Evolutionary conservation across 306 rosid genomes (phyloP).

Genomic region (Malus sieversii): DNA sequence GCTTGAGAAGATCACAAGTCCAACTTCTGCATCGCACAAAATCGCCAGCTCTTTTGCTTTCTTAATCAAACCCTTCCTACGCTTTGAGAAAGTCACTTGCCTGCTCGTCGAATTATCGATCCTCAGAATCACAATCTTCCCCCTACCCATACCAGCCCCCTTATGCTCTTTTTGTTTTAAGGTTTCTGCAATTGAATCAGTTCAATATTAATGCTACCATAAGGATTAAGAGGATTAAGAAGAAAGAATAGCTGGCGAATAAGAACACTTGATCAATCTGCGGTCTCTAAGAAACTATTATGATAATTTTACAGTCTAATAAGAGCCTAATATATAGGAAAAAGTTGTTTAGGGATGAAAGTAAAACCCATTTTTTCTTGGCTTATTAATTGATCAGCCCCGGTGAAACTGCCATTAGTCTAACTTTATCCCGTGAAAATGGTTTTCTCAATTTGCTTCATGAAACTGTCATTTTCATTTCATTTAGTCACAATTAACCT

Average conservation of each 20-base stretch:
- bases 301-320: background rate
- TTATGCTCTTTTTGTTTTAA: constrained; percentile 11
- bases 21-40: constrained; percentile 84
- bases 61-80: constrained; percentile 85
- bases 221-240: background rate
- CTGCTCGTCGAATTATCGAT: constrained; percentile 69
- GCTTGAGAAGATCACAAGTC: constrained; percentile 67
- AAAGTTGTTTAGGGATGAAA: background rate
- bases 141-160: constrained; percentile 55
- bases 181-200: constrained; percentile 27
- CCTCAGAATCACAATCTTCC: constrained; percentile 79
- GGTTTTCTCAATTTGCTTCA: too few relatives aligned
- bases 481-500: too few relatives aligned
- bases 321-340: background rate
- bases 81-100: constrained; percentile 92
- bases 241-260: background rate
- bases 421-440: too few relatives aligned
- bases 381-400: too few relatives aligned
- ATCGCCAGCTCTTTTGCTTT: constrained; percentile 77
- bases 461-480: too few relatives aligned
- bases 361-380: background rate
- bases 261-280: background rate
- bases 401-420: too few relatives aligned
- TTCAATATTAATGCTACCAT: background rate
- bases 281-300: background rate